Base-by-base conservation (phyloP, 1,139 yeast species). In the Debaryomyces subglobosus region DNA sequence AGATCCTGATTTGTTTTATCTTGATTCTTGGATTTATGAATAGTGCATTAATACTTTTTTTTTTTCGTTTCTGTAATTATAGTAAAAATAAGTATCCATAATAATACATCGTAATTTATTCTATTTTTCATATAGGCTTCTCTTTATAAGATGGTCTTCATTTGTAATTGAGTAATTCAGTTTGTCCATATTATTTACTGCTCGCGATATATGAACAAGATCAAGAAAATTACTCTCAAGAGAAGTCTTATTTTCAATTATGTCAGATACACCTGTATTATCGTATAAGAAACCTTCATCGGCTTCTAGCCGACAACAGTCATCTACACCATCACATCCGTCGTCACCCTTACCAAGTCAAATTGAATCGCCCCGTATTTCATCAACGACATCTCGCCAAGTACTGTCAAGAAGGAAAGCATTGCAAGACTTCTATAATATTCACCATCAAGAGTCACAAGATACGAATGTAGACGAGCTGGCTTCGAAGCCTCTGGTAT, bases 391-490 rank as follows among this genome's bases (percentile, higher is more conserved):
- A 12, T 30, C 43, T 10, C 56, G 78, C 29, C 72, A 69, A 49
- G 69, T 73, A 0, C 74, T 69, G 71, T 65, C 73, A 3, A 58
- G 79, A 45, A 63, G 80, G 37, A 71, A 68, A 54, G 79, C 79
- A 10, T 62, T 76, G 6, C 79, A 76, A 49, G 78, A 74, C 44
- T 75, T 73, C 54, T 75, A 75, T 53, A 69, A 71, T 44, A 56
- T 74, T 18, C 59, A 63, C 9, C 60, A 60, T 37, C 27, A 44
- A 16, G 51, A 52, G 33, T 32, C 46, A 24, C 45, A 40, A 29
- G 37, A 25, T 7, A 48, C 43, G 21, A 29, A 24, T 21, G 18
- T 35, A 39, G 36, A 41, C 13, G 39, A 33, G 18, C 18, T 20
- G 18, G n/a, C n/a, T n/a, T 20, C 29, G n/a, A 10, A 41, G 24